A percentile compares a stretch with the other conserved stretches of the same genome.
Conservation (phyloP, 139 green algal species). For the Pedinophyceae sp. region DNA sequence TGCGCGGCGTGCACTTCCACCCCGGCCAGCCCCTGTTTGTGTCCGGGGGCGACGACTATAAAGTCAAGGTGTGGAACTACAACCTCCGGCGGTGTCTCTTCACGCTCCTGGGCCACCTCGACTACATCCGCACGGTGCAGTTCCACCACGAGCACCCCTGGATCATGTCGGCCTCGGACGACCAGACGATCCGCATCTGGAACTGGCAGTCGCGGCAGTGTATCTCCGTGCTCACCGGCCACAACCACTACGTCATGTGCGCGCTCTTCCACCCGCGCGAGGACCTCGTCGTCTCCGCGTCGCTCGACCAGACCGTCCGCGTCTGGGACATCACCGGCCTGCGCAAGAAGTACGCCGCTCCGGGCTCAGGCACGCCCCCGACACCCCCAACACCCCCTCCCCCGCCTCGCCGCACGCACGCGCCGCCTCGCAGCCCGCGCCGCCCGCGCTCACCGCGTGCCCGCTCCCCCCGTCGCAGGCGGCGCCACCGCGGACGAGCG, state of each 20-base stretch:
- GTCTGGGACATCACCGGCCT: constrained; percentile 97
- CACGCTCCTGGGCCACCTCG: constrained; percentile 94
- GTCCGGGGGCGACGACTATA: constrained; percentile 95
- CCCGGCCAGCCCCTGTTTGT: constrained; percentile 94
- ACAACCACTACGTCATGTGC: constrained; percentile 99
- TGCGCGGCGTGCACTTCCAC: constrained; percentile 95
- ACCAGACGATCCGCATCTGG: constrained; percentile 98
- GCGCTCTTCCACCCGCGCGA: constrained; percentile 95
- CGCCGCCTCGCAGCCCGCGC: too few species aligned
- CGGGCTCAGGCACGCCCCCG: constrained; percentile 15
- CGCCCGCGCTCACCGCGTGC: too few species aligned
- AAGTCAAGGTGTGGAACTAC: constrained; percentile 99
- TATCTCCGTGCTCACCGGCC: constrained; percentile 92
- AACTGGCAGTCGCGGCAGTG: constrained; percentile 96
- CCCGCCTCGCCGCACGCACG: background rate
- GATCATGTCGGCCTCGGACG: constrained; percentile 91
- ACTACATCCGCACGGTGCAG: constrained; percentile 98
- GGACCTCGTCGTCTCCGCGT: constrained; percentile 81
- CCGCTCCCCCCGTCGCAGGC: too few species aligned
- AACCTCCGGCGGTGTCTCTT: constrained; percentile 95
- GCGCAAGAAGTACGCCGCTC: constrained; percentile 82
- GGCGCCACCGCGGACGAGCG: too few species aligned
- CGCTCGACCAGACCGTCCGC: constrained; percentile 88
- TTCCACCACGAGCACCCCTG: constrained; percentile 92
- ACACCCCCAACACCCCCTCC: background rate